Evolutionary conservation across 2,329 filamentous ascomycete species (phyloP).

Genomic region (Alternaria burnsii): DNA sequence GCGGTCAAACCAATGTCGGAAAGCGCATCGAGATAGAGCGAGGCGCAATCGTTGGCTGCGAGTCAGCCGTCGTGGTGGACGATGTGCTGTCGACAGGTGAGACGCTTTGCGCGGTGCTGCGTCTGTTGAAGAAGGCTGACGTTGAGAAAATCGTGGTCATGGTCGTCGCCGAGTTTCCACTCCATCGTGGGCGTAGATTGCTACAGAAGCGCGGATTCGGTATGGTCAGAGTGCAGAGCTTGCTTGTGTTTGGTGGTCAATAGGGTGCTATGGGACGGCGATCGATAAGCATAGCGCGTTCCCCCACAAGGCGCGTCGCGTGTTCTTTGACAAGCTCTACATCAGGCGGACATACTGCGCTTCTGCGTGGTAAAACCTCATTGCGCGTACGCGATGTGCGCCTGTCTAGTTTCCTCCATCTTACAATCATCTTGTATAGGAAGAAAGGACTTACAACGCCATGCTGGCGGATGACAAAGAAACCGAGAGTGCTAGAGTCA

Average conservation of each 20-base stretch:
- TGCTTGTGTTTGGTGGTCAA: slow-evolving; percentile 61
- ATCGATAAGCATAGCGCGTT: neutral
- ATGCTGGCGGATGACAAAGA: slow-evolving; percentile 12
- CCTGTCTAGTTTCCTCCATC: neutral
- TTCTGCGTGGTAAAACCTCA: neutral
- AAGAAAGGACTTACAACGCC: slow-evolving; percentile 13
- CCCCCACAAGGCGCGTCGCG: neutral
- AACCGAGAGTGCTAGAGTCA: no score
- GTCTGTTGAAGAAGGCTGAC: slow-evolving; percentile 57
- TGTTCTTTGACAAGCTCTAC: no score
- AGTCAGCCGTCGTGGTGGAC: slow-evolving; percentile 65
- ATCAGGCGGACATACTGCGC: neutral
- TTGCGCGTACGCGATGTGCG: neutral
- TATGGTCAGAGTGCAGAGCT: slow-evolving; percentile 59
- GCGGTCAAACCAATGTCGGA: slow-evolving; percentile 27
- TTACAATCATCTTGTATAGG: neutral
- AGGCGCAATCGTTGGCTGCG: slow-evolving; percentile 52
- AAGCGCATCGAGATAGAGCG: slow-evolving; percentile 61
- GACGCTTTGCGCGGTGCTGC: slow-evolving; percentile 63
- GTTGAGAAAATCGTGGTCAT: slow-evolving; percentile 58
- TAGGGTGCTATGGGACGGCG: neutral
- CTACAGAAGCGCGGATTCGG: slow-evolving; percentile 62
- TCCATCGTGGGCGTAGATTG: slow-evolving; percentile 61
- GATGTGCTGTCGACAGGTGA: slow-evolving; percentile 66
- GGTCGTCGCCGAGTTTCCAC: slow-evolving; percentile 66